Percentiles rank a stretch among this genome's conserved stretches.
Evolutionary conservation across 768 basidiomycete species (phyloP).

Genomic region (Collybiopsis luxurians): DNA sequence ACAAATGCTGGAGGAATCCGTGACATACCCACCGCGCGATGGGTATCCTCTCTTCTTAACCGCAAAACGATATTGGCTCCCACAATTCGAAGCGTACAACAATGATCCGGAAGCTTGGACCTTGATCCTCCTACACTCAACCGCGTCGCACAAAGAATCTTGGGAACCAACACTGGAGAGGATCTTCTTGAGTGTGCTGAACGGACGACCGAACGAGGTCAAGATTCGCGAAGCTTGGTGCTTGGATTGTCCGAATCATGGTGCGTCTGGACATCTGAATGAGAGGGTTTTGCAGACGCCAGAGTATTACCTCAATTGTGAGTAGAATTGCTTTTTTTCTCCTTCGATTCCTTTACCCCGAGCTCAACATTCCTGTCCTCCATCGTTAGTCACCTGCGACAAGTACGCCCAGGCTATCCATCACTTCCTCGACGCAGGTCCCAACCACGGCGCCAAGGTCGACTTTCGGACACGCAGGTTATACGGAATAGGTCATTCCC

Average conservation of each 20-base stretch:
- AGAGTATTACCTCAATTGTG: slow-evolving; percentile 47
- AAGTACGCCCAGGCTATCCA: slow-evolving; percentile 59
- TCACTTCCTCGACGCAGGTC: slow-evolving; percentile 48
- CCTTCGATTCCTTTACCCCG: background rate
- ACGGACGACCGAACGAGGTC: slow-evolving; percentile 12
- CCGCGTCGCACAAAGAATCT: slow-evolving; percentile 74
- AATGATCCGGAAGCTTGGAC: slow-evolving; percentile 46
- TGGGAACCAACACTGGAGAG: slow-evolving; percentile 61
- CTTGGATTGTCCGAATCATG: slow-evolving; percentile 74
- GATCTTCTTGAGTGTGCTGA: slow-evolving; percentile 36
- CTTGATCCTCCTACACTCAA: slow-evolving; percentile 62
- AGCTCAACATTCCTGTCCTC: no score
- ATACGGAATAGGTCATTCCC: slow-evolving; percentile 66
- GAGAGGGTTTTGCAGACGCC: slow-evolving; percentile 38
- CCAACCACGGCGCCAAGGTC: slow-evolving; percentile 34
- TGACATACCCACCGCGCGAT: slow-evolving; percentile 34
- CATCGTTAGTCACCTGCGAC: slow-evolving; percentile 57
- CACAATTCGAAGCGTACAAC: slow-evolving; percentile 32
- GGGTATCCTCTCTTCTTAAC: slow-evolving; percentile 49
- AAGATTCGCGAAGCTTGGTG: slow-evolving; percentile 61
- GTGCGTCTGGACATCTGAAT: slow-evolving; percentile 57
- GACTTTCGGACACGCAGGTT: slow-evolving; percentile 51
- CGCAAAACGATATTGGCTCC: slow-evolving; percentile 56
- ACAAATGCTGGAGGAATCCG: slow-evolving; percentile 9
- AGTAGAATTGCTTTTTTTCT: slow-evolving; percentile 16